Percentiles rank a stretch among this genome's conserved stretches.
Conservation (phyloP, 257 asterid species). For the Nyctanthes arbortristis region DNA sequence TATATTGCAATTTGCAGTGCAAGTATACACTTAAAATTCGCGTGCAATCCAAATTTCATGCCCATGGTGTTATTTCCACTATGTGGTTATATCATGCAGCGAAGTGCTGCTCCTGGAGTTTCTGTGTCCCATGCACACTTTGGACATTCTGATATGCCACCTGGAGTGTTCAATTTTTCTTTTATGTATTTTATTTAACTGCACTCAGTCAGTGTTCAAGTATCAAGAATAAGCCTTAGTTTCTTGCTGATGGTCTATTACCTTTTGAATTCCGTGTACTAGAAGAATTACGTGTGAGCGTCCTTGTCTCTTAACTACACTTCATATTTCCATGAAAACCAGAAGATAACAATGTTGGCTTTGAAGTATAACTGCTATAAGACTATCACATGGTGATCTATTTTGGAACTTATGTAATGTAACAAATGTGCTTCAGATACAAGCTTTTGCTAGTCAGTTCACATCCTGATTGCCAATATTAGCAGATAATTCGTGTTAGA, state of each 20-base stretch:
- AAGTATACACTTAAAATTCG: too few relatives aligned
- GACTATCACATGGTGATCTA: not conserved
- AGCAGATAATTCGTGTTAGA: constrained; percentile 51
- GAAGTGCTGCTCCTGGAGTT: not conserved
- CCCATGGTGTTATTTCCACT: not conserved
- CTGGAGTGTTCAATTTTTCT: not conserved
- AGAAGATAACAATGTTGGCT: not conserved
- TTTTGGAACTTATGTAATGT: constrained; percentile 14
- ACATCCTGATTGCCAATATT: constrained; percentile 14
- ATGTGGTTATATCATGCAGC: not conserved
- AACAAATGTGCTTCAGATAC: constrained; percentile 10
- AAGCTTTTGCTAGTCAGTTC: constrained; percentile 16
- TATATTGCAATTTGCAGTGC: not conserved
- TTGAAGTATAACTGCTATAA: not conserved
- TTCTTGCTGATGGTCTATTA: not conserved
- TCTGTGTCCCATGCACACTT: not conserved
- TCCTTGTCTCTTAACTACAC: not conserved
- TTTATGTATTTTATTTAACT: not conserved
- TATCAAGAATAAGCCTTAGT: not conserved
- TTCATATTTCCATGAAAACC: constrained; percentile 1
- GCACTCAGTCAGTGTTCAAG: not conserved
- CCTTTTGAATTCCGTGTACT: not conserved
- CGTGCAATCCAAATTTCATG: not conserved
- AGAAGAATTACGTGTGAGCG: not conserved
- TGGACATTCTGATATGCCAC: not conserved